Conservation (phyloP, 164 flowering plant genomes). For the Chimonanthus praecox region DNA sequence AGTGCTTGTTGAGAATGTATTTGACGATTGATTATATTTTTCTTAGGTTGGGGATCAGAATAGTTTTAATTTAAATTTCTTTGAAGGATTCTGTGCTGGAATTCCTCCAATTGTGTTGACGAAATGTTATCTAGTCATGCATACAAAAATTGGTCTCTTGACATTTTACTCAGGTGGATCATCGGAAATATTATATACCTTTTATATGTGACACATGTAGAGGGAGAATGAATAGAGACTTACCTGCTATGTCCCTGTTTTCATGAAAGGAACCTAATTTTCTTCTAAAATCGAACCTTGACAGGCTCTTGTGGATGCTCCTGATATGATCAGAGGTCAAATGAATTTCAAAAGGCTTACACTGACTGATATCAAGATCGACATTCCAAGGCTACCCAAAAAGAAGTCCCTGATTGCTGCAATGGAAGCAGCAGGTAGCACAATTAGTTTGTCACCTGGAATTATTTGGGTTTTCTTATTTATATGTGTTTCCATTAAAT, state of each 20-base stretch:
- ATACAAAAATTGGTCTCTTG: too few species aligned
- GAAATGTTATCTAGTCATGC: too few species aligned
- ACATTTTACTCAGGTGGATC: too few species aligned
- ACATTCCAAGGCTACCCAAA: slow-evolving; percentile 67
- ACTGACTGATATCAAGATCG: slow-evolving; percentile 80
- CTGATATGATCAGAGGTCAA: slow-evolving; percentile 81
- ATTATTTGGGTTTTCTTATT: too few species aligned
- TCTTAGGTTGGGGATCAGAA: too few species aligned
- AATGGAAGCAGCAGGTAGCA: slow-evolving; percentile 84
- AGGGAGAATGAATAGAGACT: background rate
- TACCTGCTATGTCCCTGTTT: background rate
- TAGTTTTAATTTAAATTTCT: too few species aligned
- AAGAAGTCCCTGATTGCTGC: slow-evolving; percentile 77
- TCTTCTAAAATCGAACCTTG: background rate
- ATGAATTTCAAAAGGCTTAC: slow-evolving; percentile 94
- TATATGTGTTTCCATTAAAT: background rate
- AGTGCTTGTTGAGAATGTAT: too few species aligned
- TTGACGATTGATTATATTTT: too few species aligned
- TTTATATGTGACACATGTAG: too few species aligned
- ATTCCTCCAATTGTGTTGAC: too few species aligned
- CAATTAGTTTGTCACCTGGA: background rate
- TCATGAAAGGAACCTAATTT: background rate
- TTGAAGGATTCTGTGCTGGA: too few species aligned
- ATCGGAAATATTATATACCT: too few species aligned
- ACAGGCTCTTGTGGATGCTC: slow-evolving; percentile 89